Evolutionary conservation across 179 eudicot species (phyloP).

Genomic region (Beta macrorhiza): DNA sequence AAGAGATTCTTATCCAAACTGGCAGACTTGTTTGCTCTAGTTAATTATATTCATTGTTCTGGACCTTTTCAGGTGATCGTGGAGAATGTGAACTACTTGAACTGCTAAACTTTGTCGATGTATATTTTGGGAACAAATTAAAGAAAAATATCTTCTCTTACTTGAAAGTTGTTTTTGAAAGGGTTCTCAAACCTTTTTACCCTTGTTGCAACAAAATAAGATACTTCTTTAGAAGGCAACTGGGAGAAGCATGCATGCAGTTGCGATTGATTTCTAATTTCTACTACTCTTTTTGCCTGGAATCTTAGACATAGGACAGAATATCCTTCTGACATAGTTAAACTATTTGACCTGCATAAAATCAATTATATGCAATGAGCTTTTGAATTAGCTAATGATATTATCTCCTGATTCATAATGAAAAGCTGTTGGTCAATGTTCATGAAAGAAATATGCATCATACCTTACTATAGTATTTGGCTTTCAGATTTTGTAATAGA

Average conservation of each 20-base stretch:
- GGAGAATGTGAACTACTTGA: background rate
- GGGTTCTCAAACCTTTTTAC: background rate
- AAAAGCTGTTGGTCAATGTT: background rate
- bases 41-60: background rate
- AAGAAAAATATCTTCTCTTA: background rate
- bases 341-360: background rate
- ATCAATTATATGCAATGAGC: background rate
- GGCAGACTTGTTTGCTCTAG: background rate
- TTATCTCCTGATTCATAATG: background rate
- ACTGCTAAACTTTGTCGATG: background rate
- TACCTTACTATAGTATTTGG: background rate
- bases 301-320: background rate
- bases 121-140: background rate
- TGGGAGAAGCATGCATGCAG: background rate
- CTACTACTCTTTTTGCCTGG: background rate
- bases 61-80: background rate
- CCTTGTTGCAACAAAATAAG: background rate
- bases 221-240: background rate
- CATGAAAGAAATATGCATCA: background rate
- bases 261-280: background rate
- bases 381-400: background rate
- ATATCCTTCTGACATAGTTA: background rate
- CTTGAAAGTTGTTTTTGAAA: background rate
- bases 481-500: conserved; percentile 7
- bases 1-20: background rate